Percentiles rank a stretch among this genome's conserved stretches.
These are phyloP conservation scores for Claviceps lovelessii DNA, from an alignment of 2,329 filamentous ascomycete species.

Conservation along the genomic window DNA sequence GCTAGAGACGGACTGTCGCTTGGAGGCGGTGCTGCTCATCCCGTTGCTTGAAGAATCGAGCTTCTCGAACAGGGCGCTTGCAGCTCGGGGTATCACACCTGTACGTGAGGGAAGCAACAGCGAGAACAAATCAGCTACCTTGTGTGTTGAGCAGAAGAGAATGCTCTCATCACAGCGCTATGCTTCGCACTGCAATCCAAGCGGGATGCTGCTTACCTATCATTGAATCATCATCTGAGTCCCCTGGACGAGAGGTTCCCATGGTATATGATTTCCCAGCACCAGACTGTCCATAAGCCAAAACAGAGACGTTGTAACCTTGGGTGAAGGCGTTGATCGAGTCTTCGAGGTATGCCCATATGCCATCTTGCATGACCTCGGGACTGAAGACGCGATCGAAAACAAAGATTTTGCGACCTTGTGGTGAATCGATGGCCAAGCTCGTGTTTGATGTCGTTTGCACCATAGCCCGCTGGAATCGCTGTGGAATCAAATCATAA, in stretches of 20 bases:
- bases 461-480: slow-evolving; percentile 86
- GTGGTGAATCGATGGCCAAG: slow-evolving; percentile 75
- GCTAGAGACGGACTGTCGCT: slow-evolving; percentile 34
- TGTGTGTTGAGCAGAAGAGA: not conserved
- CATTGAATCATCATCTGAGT: slow-evolving; percentile 53
- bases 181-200: not conserved
- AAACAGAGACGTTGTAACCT: slow-evolving; percentile 94
- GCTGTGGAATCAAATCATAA: slow-evolving; percentile 86
- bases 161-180: not conserved
- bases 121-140: not conserved
- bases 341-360: slow-evolving; percentile 90
- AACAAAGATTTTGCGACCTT: slow-evolving; percentile 87
- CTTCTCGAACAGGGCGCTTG: slow-evolving; percentile 73
- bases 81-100: slow-evolving; percentile 94
- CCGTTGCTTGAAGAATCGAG: slow-evolving; percentile 49
- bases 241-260: slow-evolving; percentile 78
- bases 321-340: slow-evolving; percentile 82
- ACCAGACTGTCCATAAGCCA: slow-evolving; percentile 95
- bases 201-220: slow-evolving; percentile 48
- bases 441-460: slow-evolving; percentile 77
- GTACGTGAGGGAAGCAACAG: not conserved
- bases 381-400: slow-evolving; percentile 90
- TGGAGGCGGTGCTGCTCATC: slow-evolving; percentile 37
- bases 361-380: slow-evolving; percentile 68
- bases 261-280: slow-evolving; percentile 98